Conservation (phyloP, 2,329 filamentous ascomycete species). For the Chaetomiaceae sp. region DNA sequence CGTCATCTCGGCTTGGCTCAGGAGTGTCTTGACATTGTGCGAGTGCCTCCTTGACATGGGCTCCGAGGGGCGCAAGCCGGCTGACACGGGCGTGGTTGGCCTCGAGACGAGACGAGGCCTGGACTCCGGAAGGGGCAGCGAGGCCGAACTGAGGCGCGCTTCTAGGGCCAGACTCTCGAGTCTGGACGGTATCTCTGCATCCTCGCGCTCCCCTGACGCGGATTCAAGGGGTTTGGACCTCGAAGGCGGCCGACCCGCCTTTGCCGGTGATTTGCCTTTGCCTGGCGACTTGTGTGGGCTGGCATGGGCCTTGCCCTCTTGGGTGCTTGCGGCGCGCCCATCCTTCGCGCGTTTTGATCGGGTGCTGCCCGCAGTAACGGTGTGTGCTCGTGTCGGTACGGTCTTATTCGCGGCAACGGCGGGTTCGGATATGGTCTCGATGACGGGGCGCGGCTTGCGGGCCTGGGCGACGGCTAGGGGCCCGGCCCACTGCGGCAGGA, state of each 20-base stretch:
- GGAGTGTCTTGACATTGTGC: constrained; percentile 52
- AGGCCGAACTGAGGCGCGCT: constrained; percentile 63
- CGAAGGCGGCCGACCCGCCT: constrained; percentile 19
- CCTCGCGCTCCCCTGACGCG: constrained; percentile 31
- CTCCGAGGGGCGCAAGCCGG: constrained; percentile 48
- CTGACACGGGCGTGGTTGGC: constrained; percentile 55
- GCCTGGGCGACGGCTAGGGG: constrained; percentile 79
- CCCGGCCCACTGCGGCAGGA: constrained; percentile 72
- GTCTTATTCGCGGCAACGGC: constrained; percentile 36
- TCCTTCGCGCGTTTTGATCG: constrained; percentile 47
- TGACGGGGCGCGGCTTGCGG: constrained; percentile 63
- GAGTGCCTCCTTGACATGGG: constrained; percentile 56
- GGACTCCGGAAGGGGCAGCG: constrained; percentile 60
- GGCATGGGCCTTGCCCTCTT: constrained; percentile 33
- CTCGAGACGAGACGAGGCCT: constrained; percentile 49
- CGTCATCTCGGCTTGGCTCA: constrained; percentile 60
- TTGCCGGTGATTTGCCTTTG: constrained; percentile 18
- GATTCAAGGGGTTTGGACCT: constrained; percentile 25
- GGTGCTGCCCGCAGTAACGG: constrained; percentile 50
- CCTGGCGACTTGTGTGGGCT: constrained; percentile 17
- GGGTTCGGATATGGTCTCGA: constrained; percentile 58
- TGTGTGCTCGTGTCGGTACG: constrained; percentile 65
- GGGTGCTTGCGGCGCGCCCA: constrained; percentile 43
- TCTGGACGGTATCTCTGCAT: constrained; percentile 43
- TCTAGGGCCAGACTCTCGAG: constrained; percentile 53